Base-by-base conservation (phyloP, 768 basidiomycete species). In the Panellus pusillus region DNA sequence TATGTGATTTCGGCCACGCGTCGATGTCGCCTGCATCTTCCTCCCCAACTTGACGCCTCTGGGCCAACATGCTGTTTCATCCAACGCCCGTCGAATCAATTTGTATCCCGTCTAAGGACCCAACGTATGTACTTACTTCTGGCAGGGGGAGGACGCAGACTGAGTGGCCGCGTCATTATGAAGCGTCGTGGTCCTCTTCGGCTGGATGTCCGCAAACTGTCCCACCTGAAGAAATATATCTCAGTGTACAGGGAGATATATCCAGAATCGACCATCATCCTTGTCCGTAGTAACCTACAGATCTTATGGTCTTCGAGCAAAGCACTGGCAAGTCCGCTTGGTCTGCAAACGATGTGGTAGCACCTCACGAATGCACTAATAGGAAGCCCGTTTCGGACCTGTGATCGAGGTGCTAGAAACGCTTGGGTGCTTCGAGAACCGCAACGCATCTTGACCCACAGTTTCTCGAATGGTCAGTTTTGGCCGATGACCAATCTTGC, bases 181-280 rank as follows among this genome's bases (percentile, higher is more conserved):
- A 17, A 57, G 55, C 9, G 55, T 57, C 9, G 29, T 60, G 29
- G 17, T 58, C 9, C 27, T 49, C 75, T 79, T 79, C 73, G 75
- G 75, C 17, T 60, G 58, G 58, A 60, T 60, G 58, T 35, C 51
- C n/a, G 79, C 78, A 5, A 65, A 44, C 64, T 78, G 5, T 57
- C 73, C 3, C 78, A 78, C 66, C 58, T 81, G 9, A 63, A 69
- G 52, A 81, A 81, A 50, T 81, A 81, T 55, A 70, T 71, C 9
- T 63, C 66, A 31, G 61, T 63, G 1, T 77, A 81, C 51, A 62
- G 65, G 15, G 65, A 75, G 51, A 55, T 76, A 2, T 79, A 78
- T 55, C 78, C 80, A 13, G 52, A 62, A 17, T 72, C 77, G 0
- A 72, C 73, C 1, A 71, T 77, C 55, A 63, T 80, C 24, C 49